Percentiles rank a stretch among this genome's conserved stretches.
These are phyloP conservation scores for Phytomonas serpens DNA, from an alignment of 208 protist species.

Conservation along the genomic window DNA sequence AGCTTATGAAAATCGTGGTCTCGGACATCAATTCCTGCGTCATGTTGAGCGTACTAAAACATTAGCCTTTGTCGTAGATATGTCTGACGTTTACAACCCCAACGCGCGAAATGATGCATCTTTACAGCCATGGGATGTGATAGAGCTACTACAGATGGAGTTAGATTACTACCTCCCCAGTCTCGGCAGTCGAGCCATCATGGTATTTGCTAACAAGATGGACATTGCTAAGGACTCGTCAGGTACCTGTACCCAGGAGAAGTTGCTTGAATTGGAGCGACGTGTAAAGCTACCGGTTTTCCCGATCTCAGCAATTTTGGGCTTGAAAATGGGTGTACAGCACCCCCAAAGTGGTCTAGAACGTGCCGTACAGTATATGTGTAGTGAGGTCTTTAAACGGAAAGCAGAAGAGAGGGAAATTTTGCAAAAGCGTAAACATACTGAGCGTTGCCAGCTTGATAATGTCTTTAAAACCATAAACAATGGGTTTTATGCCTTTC, in stretches of 20 bases:
- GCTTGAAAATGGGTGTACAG: conserved; percentile 42
- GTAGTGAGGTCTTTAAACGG: conserved; percentile 48
- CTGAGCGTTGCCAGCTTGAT: conserved; percentile 40
- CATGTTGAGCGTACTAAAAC: conserved; percentile 88
- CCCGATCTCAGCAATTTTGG: conserved; percentile 79
- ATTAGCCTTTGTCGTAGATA: conserved; percentile 87
- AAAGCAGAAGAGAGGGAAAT: conserved; percentile 34
- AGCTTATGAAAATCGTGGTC: conserved; percentile 80
- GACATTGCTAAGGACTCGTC: conserved; percentile 55
- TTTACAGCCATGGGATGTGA: conserved; percentile 80
- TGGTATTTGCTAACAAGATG: conserved; percentile 91
- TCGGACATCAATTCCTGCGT: conserved; percentile 88
- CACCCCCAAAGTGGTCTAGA: conserved; percentile 44
- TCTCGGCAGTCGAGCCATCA: conserved; percentile 60
- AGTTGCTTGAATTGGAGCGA: conserved; percentile 59
- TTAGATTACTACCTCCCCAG: conserved; percentile 81
- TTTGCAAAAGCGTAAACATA: conserved; percentile 19
- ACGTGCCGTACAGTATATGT: conserved; percentile 60
- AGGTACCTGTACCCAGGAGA: conserved; percentile 30
- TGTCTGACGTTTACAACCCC: conserved; percentile 62
- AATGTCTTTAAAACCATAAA: conserved; percentile 59
- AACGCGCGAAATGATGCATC: conserved; percentile 8
- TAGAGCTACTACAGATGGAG: conserved; percentile 65
- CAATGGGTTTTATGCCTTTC: conserved; percentile 47
- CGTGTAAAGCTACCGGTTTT: conserved; percentile 73